A percentile compares a stretch with the other conserved stretches of the same genome.
These are phyloP conservation scores for Vicia sativa DNA, from an alignment of 306 rosid genomes.

Conservation along the genomic window DNA sequence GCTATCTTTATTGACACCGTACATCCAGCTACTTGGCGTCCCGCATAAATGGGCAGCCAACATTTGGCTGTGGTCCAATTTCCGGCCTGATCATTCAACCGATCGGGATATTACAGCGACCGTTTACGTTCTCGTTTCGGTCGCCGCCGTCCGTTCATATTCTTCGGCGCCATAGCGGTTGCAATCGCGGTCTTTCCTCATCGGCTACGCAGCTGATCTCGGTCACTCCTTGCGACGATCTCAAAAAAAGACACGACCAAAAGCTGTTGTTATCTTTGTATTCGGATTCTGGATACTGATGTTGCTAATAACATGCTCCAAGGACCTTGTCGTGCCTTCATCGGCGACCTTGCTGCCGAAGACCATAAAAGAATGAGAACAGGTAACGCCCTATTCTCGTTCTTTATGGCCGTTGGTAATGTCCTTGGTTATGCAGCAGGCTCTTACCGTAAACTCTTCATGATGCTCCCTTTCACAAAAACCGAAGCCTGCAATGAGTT, in stretches of 20 bases:
- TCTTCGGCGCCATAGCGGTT: slow-evolving; percentile 39
- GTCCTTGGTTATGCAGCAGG: slow-evolving; percentile 73
- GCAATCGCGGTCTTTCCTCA: slow-evolving; percentile 56
- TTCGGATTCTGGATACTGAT: slow-evolving; percentile 65
- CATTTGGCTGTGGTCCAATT: slow-evolving; percentile 79
- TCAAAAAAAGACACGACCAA: slow-evolving; percentile 29
- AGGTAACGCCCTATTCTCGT: slow-evolving; percentile 48
- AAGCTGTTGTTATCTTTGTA: slow-evolving; percentile 52
- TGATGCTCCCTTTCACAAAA: slow-evolving; percentile 52
- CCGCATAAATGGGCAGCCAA: slow-evolving; percentile 71
- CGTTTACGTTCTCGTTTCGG: slow-evolving; percentile 65
- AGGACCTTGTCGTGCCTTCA: slow-evolving; percentile 67
- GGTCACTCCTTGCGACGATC: slow-evolving; percentile 52
- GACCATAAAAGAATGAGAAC: slow-evolving; percentile 46
- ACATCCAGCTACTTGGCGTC: slow-evolving; percentile 67
- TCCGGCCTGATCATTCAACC: slow-evolving; percentile 77
- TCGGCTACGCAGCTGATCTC: slow-evolving; percentile 72
- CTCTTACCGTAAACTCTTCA: slow-evolving; percentile 39
- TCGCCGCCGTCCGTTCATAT: slow-evolving; percentile 70
- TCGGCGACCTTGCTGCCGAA: slow-evolving; percentile 54
- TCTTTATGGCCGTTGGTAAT: slow-evolving; percentile 79
- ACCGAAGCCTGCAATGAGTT: slow-evolving; percentile 61
- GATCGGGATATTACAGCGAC: slow-evolving; percentile 71
- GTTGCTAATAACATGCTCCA: slow-evolving; percentile 75
- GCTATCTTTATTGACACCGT: slow-evolving; percentile 69